Evolutionary conservation across 495 filamentous ascomycete genomes (phyloP), one percentile per base, ranked within the genome.

Genomic region (Penicillium riverlandense): DNA sequence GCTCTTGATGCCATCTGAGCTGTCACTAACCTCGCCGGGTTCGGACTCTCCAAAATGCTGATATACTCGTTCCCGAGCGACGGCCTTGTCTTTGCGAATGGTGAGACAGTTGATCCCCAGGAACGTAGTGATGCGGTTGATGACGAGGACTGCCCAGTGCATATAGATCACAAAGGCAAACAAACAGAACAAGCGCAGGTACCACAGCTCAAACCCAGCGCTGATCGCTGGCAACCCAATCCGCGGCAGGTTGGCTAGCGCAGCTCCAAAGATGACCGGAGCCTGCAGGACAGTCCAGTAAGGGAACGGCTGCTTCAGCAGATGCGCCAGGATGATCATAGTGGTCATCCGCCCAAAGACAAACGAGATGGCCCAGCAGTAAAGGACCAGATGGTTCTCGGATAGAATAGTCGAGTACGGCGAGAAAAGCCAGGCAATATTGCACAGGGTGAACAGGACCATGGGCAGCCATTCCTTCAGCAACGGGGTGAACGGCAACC

Each of bases 291-390:
- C 76, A 11, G 92, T 98, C 90, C 91, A 97, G 71, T 85, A 90
- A 0, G 92, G 92, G 67, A 96, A 98, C 2, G 91, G 88, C 62
- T 97, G 94, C 42, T 80, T 82, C 4, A 91, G 86, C 11, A 99
- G 70, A 61, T 99, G 92, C 9, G 94, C 91, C 11, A 99, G 79
- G 59, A 99, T 97, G 65, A 97, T 97, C 72, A 96, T 97, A 40
- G 92, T 99, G 2, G 94, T 97, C 90, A 99, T 95, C 44, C 92
- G 87, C n/a, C 92, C 92, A 61, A 97, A 97, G 45, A 97, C 92
- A 49, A 97, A 90, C 16, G 85, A 86, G 76, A 97, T 88, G 40
- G 86, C 90, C 37, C 92, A 71, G 71, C 92, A 96, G 64, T 95
- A 96, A 9, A 97, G 77, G 7, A 95, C 82, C 2, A 99, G 76